Conservation (phyloP, 164 flowering plant species). For the Annona squamosa region DNA sequence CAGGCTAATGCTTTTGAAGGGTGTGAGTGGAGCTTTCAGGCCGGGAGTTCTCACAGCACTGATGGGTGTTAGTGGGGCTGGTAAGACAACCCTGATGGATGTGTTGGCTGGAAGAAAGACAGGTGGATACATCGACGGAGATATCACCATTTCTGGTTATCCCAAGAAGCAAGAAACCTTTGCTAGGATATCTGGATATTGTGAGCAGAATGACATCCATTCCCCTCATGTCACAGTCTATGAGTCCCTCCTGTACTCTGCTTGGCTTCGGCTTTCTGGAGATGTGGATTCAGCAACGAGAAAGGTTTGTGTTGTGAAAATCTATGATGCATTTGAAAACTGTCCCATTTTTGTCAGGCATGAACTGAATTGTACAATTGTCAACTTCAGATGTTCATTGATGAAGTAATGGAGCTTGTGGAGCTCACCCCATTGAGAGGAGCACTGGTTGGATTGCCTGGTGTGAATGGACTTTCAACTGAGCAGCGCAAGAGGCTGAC, state of each 20-base stretch:
- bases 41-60: slow-evolving; percentile 55
- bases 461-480: slow-evolving; percentile 44
- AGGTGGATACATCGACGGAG: slow-evolving; percentile 43
- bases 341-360: background rate
- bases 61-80: slow-evolving; percentile 68
- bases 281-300: slow-evolving; percentile 35
- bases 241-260: slow-evolving; percentile 46
- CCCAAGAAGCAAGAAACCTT: slow-evolving; percentile 49
- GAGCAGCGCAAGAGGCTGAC: slow-evolving; percentile 55
- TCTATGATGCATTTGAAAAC: background rate
- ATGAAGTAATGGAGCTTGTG: slow-evolving; percentile 52
- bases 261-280: slow-evolving; percentile 48
- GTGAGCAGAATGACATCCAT: slow-evolving; percentile 53
- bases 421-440: slow-evolving; percentile 32
- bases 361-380: background rate
- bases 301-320: slow-evolving; percentile 24
- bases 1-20: slow-evolving; percentile 33
- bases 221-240: slow-evolving; percentile 50
- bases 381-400: slow-evolving; percentile 37
- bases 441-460: slow-evolving; percentile 43
- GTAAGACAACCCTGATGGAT: slow-evolving; percentile 55
- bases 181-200: slow-evolving; percentile 49
- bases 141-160: slow-evolving; percentile 39
- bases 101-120: slow-evolving; percentile 52
- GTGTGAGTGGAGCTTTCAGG: slow-evolving; percentile 46